Base-by-base conservation (phyloP, 2,329 filamentous ascomycete species). In the Alternaria conjuncta region DNA sequence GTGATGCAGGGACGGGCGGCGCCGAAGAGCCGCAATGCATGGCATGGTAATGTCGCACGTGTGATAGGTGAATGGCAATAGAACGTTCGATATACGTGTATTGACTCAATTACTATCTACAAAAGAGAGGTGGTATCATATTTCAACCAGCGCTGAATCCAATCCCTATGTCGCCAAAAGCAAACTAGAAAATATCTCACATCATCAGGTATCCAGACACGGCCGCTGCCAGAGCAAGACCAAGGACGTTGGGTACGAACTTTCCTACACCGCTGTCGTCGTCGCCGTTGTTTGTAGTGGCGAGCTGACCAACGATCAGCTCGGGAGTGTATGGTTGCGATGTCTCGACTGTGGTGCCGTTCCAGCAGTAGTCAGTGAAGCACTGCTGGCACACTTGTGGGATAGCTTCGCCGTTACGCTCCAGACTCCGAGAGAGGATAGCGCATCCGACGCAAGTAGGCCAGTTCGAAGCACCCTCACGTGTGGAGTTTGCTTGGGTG, bases 351-450 rank as follows among this genome's bases (percentile, higher is more conserved):
- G 86, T 81, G 1, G 87, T 92, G n/a, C 96, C 96, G 78, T 97
- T 88, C 96, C 96, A 99, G 86, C 96, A 99, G 83, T 97, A 97
- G 20, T 84, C 80, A 12, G 84, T 70, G 80, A 97, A 98, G 82
- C 96, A 99, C 54, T 85, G 74, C 46, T 82, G 84, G 82, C 96
- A 99, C 10, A 87, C 88, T 0, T 86, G 84, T 0, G 95, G 95
- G 1, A 94, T 85, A 0, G 82, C 66, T 0, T 90, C 91, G 18
- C 85, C 84, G 0, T 92, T 95, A 54, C 93, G 87, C 64, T 88
- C 84, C 68, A 96, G 87, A 70, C 90, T 93, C 65, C 95, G 88
- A 57, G 87, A 88, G 15, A 98, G 85, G 43, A 97, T 89, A 6
- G 95, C 96, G 80, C 96, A 99, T 21, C 90, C 93, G 5, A 97